Percentiles rank a stretch among this genome's conserved stretches.
These are phyloP conservation scores for Scheffersomyces amazonensis DNA, from an alignment of 805 yeast genomes.

Conservation along the genomic window DNA sequence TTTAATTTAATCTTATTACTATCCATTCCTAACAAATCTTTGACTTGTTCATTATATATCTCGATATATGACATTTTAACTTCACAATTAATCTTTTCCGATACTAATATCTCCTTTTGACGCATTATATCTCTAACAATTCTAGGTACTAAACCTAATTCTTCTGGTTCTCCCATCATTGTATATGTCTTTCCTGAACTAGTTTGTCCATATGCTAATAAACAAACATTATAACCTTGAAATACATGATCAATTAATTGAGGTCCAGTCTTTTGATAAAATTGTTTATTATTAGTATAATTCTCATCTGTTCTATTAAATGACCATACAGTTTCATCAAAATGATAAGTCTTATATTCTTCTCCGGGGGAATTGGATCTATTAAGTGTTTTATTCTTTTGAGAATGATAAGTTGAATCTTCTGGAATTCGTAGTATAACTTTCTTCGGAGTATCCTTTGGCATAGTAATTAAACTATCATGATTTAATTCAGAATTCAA, in stretches of 20 bases:
- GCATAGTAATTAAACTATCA: conserved; percentile 29
- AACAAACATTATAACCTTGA: conserved; percentile 41
- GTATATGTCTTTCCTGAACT: conserved; percentile 42
- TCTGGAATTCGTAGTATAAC: conserved; percentile 19
- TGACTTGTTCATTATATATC: conserved; percentile 73
- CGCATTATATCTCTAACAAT: conserved; percentile 54
- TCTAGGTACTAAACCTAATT: conserved; percentile 36
- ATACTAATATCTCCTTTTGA: conserved; percentile 34
- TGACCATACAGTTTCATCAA: conserved; percentile 19
- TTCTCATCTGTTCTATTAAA: conserved; percentile 3
- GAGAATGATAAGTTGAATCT: conserved; percentile 16
- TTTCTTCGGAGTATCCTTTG: conserved; percentile 16
- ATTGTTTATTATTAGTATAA: conserved; percentile 48
- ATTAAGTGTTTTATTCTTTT: conserved; percentile 2
- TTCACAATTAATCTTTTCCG: conserved; percentile 36
- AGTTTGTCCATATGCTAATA: conserved; percentile 43
- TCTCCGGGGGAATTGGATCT: conserved; percentile 8
- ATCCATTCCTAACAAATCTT: conserved; percentile 49
- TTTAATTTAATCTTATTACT: conserved; percentile 27
- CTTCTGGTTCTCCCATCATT: conserved; percentile 40
- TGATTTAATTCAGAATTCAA: conserved; percentile 5
- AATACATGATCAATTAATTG: conserved; percentile 52
- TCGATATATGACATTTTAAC: conserved; percentile 62
- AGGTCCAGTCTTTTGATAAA: conserved; percentile 55
- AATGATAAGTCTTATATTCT: conserved; percentile 10